Base-by-base conservation (phyloP, 768 basidiomycete species). In the Hemileccinum rubropunctum region DNA sequence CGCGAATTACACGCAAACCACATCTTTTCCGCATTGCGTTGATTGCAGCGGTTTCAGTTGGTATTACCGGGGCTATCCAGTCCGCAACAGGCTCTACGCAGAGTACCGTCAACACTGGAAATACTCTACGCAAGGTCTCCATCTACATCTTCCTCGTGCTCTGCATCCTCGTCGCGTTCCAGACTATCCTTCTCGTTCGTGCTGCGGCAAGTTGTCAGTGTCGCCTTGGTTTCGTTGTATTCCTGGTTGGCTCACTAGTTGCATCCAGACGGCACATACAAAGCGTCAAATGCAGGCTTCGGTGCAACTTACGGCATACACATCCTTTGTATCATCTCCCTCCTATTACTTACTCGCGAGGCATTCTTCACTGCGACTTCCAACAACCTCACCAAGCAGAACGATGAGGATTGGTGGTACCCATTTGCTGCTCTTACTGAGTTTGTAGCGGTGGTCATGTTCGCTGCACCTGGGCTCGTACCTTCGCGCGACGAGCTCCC, bases 371-470 rank as follows among this genome's bases (percentile, higher is more conserved):
- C 52, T 48, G 60, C 48, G n/a, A 69, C 64, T 11, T 17, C 53
- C 40, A 56, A 57, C 45, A 23, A 61, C 28, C 0, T 23, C 3
- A 23, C 56, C 10, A 52, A 47, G 47, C 67, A 67, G 44, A 62
- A 64, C 40, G 33, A 64, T n/a, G 67, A 71, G 44, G 48, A 55
- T 15, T 58, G 60, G 43, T 71, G 65, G 61, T 71, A 70, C 45
- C 67, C 67, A 18, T 58, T 70, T 15, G 60, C 64, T 32, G 70
- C 65, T 9, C 41, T 63, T 11, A 58, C 70, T 4, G 70, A 71
- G 52, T 51, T 69, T 33, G 36, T 67, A 13, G 67, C 67, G 2
- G 68, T 64, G 3, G 27, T 62, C 28, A 42, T 71, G 42, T 71
- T 71, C 27, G 40, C 63, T 33, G 52, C 58, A 26, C 67, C 67